A percentile compares a stretch with the other conserved stretches of the same genome.
Evolutionary conservation across 1,284 basidiomycete species (phyloP).

Genomic region (Moniliophthora roreri): DNA sequence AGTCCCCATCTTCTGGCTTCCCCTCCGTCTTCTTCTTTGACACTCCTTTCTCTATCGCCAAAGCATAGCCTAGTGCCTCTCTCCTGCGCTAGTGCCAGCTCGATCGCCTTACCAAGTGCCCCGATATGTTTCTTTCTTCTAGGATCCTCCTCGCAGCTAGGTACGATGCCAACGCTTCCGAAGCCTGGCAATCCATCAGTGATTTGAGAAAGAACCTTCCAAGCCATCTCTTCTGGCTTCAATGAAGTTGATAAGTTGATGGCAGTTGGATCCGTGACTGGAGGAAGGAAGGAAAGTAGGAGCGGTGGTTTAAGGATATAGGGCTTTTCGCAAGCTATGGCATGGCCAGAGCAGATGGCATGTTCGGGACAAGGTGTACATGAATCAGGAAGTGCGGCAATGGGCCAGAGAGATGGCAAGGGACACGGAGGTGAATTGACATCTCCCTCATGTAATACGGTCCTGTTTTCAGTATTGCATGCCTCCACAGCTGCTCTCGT

Average conservation of each 20-base stretch:
- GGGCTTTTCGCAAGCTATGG: constrained; percentile 71
- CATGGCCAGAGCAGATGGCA: constrained; percentile 68
- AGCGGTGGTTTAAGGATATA: constrained; percentile 71
- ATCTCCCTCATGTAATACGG: constrained; percentile 34
- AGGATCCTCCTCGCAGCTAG: constrained; percentile 83
- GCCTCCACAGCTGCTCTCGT: constrained; percentile 48
- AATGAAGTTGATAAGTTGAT: constrained; percentile 38
- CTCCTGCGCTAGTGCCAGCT: constrained; percentile 65
- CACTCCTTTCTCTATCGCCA: constrained; percentile 39
- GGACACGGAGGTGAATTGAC: constrained; percentile 47
- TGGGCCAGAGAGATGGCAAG: constrained; percentile 49
- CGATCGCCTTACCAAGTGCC: constrained; percentile 73
- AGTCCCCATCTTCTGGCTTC: constrained; percentile 78
- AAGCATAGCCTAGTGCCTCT: constrained; percentile 73
- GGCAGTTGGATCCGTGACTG: constrained; percentile 34
- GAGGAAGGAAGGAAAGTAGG: constrained; percentile 54
- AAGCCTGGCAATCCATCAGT: constrained; percentile 78
- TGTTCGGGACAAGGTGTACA: constrained; percentile 88
- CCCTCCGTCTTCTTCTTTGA: constrained; percentile 50
- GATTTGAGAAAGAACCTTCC: constrained; percentile 43
- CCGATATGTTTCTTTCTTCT: constrained; percentile 79
- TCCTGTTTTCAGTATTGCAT: constrained; percentile 61
- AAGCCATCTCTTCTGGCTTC: constrained; percentile 40
- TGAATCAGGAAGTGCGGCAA: constrained; percentile 45
- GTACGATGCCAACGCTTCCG: constrained; percentile 78